Evolutionary conservation across 2,329 filamentous ascomycete species (phyloP), one percentile per base, ranked within the genome.

Genomic region (Cladosporium austrohemisphaericum): DNA sequence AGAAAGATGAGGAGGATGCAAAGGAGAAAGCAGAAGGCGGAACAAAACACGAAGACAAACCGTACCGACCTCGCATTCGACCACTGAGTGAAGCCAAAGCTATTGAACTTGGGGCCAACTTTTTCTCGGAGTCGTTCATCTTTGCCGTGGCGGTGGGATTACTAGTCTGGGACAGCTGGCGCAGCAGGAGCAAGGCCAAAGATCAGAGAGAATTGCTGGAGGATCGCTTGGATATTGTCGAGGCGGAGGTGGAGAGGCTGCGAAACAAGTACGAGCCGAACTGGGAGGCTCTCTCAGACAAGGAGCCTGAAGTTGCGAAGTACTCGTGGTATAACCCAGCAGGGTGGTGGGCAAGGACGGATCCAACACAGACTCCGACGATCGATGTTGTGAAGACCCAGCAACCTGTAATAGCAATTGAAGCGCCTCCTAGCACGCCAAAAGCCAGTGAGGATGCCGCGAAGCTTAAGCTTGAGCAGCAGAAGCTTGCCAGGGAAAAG

Each of bases 91-190:
- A 86, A 62, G 75, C 78, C 10, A 84, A 85, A 58, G 83, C 83
- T 0, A 85, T 86, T 48, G 83, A 86, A 61, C 77, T 78, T 29
- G 83, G 83, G 3, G 83, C 83, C 3, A 85, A 83, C 54, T 86
- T 86, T 59, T 83, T 84, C 41, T 80, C 80, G 25, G 83, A 86
- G 60, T 68, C 78, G 0, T 86, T 86, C 60, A 73, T 86, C 31
- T 85, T 86, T 57, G 58, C 75, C 3, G 83, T 86, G 10, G 83
- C 79, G 1, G 81, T 79, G 5, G 71, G 77, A 0, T 65, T 85
- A 52, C 80, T 86, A 36, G 64, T 85, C 0, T 80, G 80, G 46
- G 83, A 86, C 60, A 76, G 77, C 16, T 80, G 76, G 74, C 69
- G 82, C 48, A 77, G 78, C 23, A 71, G 80, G 45, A 72, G 78